Conservation (phyloP, 352 stramenopile species). For the Globisporangium splendens region DNA sequence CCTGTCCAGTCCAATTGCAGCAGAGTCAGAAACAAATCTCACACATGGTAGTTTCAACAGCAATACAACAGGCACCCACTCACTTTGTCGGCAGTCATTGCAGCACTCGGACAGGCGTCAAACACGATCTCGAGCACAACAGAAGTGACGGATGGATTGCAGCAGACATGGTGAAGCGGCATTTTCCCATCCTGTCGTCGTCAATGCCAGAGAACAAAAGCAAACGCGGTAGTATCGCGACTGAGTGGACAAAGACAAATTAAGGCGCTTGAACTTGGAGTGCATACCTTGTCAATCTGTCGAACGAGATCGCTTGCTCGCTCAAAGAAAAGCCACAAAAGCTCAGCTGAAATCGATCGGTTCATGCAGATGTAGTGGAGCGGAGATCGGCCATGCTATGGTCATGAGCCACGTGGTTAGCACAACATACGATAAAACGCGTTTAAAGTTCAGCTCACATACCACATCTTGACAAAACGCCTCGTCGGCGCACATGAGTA, state of each 20-base stretch:
- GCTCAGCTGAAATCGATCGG: conserved; percentile 38
- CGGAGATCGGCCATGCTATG: conserved; percentile 48
- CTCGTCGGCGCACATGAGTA: conserved; percentile 40
- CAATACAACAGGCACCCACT: not conserved
- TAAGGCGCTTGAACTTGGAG: not conserved
- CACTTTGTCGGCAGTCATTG: conserved; percentile 51
- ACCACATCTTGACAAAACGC: conserved; percentile 42
- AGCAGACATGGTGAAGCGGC: conserved; percentile 60
- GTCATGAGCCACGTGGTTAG: not conserved
- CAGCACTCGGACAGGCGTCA: conserved; percentile 56
- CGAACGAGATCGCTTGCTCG: conserved; percentile 45
- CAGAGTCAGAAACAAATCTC: no score
- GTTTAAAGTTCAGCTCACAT: not conserved
- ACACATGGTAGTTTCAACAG: no score
- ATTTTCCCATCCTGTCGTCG: conserved; percentile 41
- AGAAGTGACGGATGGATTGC: conserved; percentile 42
- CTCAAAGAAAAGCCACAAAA: conserved; percentile 75
- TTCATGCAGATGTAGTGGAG: conserved; percentile 79
- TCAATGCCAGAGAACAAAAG: no score
- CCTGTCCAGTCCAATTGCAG: conserved; percentile 23
- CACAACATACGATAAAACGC: not conserved
- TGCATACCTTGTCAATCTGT: conserved; percentile 44
- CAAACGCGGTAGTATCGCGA: not conserved
- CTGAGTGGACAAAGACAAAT: not conserved
- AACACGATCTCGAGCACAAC: conserved; percentile 67